Percentiles rank a stretch among this genome's conserved stretches.
Evolutionary conservation across 148 eudicot genomes (phyloP).

Genomic region (Polygonum aviculare): DNA sequence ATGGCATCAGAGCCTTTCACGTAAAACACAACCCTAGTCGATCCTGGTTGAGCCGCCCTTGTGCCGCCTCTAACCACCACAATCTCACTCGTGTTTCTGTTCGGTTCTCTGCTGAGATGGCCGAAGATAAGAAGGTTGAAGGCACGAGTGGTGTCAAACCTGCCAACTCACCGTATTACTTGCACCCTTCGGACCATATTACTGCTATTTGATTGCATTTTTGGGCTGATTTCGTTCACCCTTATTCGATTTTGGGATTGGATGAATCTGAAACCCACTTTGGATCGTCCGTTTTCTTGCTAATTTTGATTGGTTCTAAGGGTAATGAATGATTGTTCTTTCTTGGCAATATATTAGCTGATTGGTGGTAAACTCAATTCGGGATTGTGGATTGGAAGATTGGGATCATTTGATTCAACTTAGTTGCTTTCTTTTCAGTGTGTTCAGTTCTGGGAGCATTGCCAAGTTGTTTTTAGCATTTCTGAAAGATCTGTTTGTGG

Average conservation of each 20-base stretch:
- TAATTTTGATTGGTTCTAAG: neutral
- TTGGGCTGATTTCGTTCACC: neutral
- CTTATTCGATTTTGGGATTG: neutral
- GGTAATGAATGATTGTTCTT: neutral
- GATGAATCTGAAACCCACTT: neutral
- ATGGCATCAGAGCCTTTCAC: too few species aligned
- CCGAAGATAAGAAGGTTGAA: too few species aligned
- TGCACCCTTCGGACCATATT: too few species aligned
- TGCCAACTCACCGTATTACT: too few species aligned
- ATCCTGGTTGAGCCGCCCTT: too few species aligned
- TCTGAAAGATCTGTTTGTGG: neutral
- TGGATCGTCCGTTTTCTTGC: neutral
- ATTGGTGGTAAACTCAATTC: neutral
- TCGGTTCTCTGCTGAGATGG: too few species aligned
- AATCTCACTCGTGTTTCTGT: too few species aligned
- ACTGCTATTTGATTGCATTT: neutral
- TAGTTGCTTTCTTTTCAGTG: neutral
- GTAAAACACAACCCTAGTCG: too few species aligned
- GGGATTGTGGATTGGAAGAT: neutral
- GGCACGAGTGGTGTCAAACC: too few species aligned
- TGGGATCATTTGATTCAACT: neutral
- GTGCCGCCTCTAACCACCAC: too few species aligned
- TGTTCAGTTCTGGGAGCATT: neutral
- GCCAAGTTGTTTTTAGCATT: neutral
- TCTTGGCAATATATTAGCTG: neutral